Evolutionary conservation across 2,329 filamentous ascomycete species (phyloP).

Genomic region (Penicillium sp.): DNA sequence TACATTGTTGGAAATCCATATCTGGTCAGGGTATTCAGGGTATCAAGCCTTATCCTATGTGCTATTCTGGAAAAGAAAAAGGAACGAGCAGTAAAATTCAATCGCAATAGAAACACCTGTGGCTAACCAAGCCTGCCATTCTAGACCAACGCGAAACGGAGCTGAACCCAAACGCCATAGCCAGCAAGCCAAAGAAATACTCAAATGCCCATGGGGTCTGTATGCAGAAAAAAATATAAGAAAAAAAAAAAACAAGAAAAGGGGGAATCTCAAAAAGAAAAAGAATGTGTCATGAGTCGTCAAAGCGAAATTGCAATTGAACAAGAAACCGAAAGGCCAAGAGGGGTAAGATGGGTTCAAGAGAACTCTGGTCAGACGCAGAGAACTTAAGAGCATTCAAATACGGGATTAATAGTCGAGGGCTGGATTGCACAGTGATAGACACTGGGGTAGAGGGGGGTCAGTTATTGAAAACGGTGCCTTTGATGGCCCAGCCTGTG

Average conservation of each 20-base stretch:
- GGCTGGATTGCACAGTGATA: constrained; percentile 1
- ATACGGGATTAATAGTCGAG: constrained; percentile 10
- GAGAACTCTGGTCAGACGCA: not conserved
- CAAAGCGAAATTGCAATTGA: not conserved
- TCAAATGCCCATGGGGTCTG: constrained; percentile 5
- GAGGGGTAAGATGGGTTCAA: not conserved
- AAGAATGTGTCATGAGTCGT: constrained; percentile 15
- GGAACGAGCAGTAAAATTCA: constrained; percentile 2
- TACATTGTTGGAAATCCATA: constrained; percentile 14
- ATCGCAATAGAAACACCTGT: constrained; percentile 11
- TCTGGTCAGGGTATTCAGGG: constrained; percentile 28
- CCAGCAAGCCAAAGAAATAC: constrained; percentile 1
- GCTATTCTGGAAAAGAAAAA: not conserved
- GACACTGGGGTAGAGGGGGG: not conserved
- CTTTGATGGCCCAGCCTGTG: not conserved
- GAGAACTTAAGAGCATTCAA: constrained; percentile 3
- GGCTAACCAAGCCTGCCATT: constrained; percentile 20
- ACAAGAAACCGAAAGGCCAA: not conserved
- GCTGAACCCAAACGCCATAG: constrained; percentile 12
- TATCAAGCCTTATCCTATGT: constrained; percentile 22
- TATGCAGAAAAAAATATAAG: not conserved
- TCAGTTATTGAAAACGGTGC: constrained; percentile 6
- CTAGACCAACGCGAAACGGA: constrained; percentile 13
- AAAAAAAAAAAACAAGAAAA: constrained; percentile 1
- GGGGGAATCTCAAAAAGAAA: constrained; percentile 18